Evolutionary conservation across 2,329 filamentous ascomycete genomes (phyloP), one percentile per base, ranked within the genome.

Genomic region (Chalaropsis thielavioides): DNA sequence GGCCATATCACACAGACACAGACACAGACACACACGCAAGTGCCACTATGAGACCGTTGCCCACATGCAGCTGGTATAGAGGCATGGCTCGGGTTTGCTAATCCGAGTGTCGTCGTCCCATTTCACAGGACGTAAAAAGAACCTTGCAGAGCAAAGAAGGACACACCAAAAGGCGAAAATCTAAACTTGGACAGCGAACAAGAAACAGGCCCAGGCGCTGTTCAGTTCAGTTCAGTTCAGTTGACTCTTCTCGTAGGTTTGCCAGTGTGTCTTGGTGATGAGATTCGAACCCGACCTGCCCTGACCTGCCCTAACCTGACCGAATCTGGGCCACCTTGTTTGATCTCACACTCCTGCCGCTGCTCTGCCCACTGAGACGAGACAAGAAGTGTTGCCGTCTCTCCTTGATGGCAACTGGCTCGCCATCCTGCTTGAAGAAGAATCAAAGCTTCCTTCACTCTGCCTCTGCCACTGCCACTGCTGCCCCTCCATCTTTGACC

Each of bases 11-110:
- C n/a, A n/a, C n/a, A n/a, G n/a, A n/a, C n/a, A n/a, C n/a, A 22
- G 44, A 46, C 44, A 46, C 17, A 6, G 31, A 6, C 31, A 31
- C n/a, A 49, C 17, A 49, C 19, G 46, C 46, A 49, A n/a, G n/a
- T 49, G n/a, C 46, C 46, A 49, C 46, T 22, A n/a, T 49, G n/a
- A 56, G 22, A 24, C 51, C 15, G 51, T 15, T 35, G 51, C 51
- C 51, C 22, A 17, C 13, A 35, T 24, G 22, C 51, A 35, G 27
- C 27, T 24, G 3, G 22, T 56, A 56, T 31, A 56, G 24, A 56
- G 22, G 62, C 62, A 43, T 2, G 56, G 62, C 41, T 64, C 62
- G 49, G 62, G 62, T 64, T 64, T 64, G 27, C 40, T 38, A 64
- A 64, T 59, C 62, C 62, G 49, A 64, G 62, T 40, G 7, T 35